These are phyloP conservation scores for Sequoia sempervirens DNA, from an alignment of 75 land plant genomes.

Conservation along the genomic window DNA sequence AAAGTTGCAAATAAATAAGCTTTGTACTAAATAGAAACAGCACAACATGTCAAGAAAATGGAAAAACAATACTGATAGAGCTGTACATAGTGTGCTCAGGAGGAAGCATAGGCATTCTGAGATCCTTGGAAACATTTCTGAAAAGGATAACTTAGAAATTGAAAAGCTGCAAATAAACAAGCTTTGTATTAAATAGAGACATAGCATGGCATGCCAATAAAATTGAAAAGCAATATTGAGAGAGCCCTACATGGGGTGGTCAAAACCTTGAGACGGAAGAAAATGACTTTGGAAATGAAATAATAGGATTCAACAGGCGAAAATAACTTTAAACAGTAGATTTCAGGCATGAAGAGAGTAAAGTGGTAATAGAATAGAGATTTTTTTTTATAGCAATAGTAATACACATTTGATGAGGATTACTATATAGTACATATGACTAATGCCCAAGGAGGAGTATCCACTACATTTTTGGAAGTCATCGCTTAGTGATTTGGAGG, in stretches of 20 bases:
- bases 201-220: background rate
- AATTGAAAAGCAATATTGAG: background rate
- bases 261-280: background rate
- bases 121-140: too few relatives aligned
- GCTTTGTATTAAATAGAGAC: background rate
- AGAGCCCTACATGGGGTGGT: background rate
- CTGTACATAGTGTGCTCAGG: background rate
- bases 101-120: background rate
- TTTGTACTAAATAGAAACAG: too few relatives aligned
- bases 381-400: too few relatives aligned
- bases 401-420: too few relatives aligned
- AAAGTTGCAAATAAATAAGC: background rate
- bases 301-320: background rate
- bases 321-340: background rate
- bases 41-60: too few relatives aligned
- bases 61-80: too few relatives aligned
- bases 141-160: too few relatives aligned
- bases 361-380: background rate
- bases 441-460: background rate
- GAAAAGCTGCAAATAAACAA: background rate
- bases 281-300: background rate
- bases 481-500: background rate
- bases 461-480: background rate
- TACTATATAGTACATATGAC: background rate
- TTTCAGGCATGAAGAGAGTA: background rate